These are phyloP conservation scores for Thermomyces lanuginosus DNA, from an alignment of 2,329 filamentous ascomycete species.

Conservation along the genomic window DNA sequence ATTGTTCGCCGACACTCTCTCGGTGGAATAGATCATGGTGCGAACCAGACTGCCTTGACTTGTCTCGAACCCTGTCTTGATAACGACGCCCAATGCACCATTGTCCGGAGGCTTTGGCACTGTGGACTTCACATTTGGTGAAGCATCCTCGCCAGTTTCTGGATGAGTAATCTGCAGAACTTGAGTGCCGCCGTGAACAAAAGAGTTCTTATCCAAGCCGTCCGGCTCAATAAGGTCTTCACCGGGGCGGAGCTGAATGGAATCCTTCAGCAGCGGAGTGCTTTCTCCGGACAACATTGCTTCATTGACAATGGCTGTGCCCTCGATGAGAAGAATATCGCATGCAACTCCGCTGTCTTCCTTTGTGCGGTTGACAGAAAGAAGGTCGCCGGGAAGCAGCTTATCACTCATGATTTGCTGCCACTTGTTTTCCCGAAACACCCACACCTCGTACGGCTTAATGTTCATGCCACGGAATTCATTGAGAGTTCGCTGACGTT, in stretches of 20 bases:
- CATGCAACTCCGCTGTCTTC: constrained; percentile 94
- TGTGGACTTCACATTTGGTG: too few species aligned
- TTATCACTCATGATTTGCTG: constrained; percentile 76
- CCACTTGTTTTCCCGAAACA: constrained; percentile 78
- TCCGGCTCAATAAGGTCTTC: constrained; percentile 72
- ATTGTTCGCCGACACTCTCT: constrained; percentile 97
- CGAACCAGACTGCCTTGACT: constrained; percentile 94
- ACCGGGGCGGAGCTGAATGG: constrained; percentile 70
- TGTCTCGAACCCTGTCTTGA: constrained; percentile 97
- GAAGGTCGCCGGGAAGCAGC: constrained; percentile 80
- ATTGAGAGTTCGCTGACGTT: constrained; percentile 83
- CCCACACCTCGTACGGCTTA: constrained; percentile 91
- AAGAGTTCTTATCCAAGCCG: constrained; percentile 88
- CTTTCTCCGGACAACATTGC: constrained; percentile 98
- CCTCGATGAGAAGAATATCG: constrained; percentile 90
- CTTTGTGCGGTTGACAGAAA: constrained; percentile 83
- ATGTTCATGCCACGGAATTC: constrained; percentile 99
- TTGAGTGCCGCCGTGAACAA: constrained; percentile 94
- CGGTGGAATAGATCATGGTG: constrained; percentile 99
- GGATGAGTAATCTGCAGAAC: constrained; percentile 88
- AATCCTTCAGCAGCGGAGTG: constrained; percentile 91
- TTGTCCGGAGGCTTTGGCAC: constrained; percentile 78
- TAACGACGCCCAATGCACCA: constrained; percentile 81
- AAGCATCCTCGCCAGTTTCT: constrained; percentile 48
- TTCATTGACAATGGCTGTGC: constrained; percentile 94